Conservation (phyloP, 208 protist genomes). For the Acanthamoeba comandoni region DNA sequence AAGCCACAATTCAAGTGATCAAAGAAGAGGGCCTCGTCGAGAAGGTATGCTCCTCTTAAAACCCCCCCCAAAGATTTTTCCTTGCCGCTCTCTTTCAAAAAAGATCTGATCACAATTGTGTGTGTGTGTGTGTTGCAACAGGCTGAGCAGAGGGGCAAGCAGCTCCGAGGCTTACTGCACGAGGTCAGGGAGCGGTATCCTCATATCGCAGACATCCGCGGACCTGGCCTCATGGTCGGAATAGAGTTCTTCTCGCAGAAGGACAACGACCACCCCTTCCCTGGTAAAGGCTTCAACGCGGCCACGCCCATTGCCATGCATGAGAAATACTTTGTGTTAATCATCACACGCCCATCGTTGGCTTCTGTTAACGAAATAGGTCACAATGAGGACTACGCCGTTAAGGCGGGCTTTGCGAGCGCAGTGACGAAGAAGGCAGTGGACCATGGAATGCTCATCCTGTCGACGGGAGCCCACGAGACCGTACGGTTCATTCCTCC, state of each 20-base stretch:
- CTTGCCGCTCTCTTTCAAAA: no score
- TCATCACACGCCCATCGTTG: no score
- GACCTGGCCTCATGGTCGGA: constrained; percentile 81
- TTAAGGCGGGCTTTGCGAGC: constrained; percentile 68
- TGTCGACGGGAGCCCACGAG: constrained; percentile 75
- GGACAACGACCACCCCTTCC: constrained; percentile 55
- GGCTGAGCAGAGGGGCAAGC: constrained; percentile 55
- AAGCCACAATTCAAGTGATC: constrained; percentile 84
- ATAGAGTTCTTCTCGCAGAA: constrained; percentile 75
- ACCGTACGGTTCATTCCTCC: constrained; percentile 83
- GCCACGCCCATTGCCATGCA: no score
- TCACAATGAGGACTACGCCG: constrained; percentile 18
- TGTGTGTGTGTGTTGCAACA: no score
- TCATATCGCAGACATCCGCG: constrained; percentile 77
- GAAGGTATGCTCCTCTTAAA: no score
- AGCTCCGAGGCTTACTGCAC: constrained; percentile 72
- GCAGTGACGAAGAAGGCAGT: constrained; percentile 47
- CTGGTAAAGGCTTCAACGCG: not conserved
- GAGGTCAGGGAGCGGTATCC: constrained; percentile 18
- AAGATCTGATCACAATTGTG: no score
- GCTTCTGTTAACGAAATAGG: no score
- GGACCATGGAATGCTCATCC: constrained; percentile 74
- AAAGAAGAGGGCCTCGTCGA: constrained; percentile 84
- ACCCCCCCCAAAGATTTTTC: no score
- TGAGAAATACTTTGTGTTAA: no score